Percentiles rank a stretch among this genome's conserved stretches.
phyloP scores from a whole-genome alignment of 805 yeast species.

The Candida stauntonica region DNA sequence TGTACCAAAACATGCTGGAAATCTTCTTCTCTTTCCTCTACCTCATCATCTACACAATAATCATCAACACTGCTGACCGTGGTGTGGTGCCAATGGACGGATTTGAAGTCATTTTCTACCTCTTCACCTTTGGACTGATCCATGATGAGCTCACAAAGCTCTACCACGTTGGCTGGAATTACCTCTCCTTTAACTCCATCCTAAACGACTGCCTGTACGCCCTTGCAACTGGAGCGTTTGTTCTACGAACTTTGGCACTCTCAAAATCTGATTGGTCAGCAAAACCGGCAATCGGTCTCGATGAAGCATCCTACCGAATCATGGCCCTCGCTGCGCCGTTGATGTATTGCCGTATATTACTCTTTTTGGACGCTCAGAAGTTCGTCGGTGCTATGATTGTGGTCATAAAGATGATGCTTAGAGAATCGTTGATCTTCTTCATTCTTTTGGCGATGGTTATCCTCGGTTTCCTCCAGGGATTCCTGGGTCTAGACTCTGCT shows the following conservation, averaged over 20 bases:
- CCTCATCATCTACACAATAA: slow-evolving; percentile 54
- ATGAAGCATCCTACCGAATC: slow-evolving; percentile 60
- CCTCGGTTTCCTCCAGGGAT: slow-evolving; percentile 81
- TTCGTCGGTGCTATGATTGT: slow-evolving; percentile 90
- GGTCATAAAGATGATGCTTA: slow-evolving; percentile 80
- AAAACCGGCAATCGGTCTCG: slow-evolving; percentile 32
- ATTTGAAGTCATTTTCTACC: slow-evolving; percentile 54
- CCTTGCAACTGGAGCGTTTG: slow-evolving; percentile 48
- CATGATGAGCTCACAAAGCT: slow-evolving; percentile 66
- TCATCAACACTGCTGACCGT: slow-evolving; percentile 52
- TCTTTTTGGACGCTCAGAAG: slow-evolving; percentile 71
- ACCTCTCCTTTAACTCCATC: slow-evolving; percentile 73
- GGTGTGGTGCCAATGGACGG: slow-evolving; percentile 34
- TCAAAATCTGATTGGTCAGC: slow-evolving; percentile 24
- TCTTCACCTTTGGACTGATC: slow-evolving; percentile 63
- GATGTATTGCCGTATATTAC: slow-evolving; percentile 76
- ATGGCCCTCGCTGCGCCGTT: slow-evolving; percentile 80
- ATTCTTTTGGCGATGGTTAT: slow-evolving; percentile 65
- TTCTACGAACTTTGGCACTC: slow-evolving; percentile 43
- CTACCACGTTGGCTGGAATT: slow-evolving; percentile 70
- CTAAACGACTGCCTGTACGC: slow-evolving; percentile 70
- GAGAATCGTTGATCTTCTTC: slow-evolving; percentile 80
- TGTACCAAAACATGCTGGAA: slow-evolving; percentile 73
- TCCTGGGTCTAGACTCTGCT: slow-evolving; percentile 80
- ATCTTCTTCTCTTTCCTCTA: slow-evolving; percentile 62